phyloP scores from a whole-genome alignment of 179 eudicot species.

The Patellifolia procumbens region DNA sequence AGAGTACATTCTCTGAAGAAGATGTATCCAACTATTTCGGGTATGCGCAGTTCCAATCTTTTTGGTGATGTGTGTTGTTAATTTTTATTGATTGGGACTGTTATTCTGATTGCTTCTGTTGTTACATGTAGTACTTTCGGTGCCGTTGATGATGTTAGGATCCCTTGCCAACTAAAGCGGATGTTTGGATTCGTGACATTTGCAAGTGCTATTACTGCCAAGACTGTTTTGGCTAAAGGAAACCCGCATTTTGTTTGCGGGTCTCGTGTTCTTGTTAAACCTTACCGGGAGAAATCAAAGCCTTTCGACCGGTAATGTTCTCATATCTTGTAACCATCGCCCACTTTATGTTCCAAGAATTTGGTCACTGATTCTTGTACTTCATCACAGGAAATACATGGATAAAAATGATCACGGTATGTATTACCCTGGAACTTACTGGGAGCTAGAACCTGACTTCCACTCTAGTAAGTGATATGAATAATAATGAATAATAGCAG shows the following conservation, averaged over 20 bases:
- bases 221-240: constrained; percentile 56
- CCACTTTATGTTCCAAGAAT: not conserved
- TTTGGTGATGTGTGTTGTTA: not conserved
- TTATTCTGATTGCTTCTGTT: constrained; percentile 1
- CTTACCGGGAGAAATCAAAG: constrained; percentile 81
- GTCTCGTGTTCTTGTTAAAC: constrained; percentile 95
- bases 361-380: constrained; percentile 7
- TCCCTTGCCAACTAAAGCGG: constrained; percentile 61
- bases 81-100: not conserved
- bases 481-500: not conserved
- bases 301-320: constrained; percentile 58
- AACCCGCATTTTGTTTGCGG: constrained; percentile 90
- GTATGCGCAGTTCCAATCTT: constrained; percentile 32
- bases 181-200: constrained; percentile 88
- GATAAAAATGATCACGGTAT: constrained; percentile 52
- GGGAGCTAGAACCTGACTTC: constrained; percentile 44
- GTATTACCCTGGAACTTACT: constrained; percentile 38
- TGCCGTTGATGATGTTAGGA: constrained; percentile 60
- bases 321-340: not conserved
- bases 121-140: constrained; percentile 47
- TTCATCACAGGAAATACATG: constrained; percentile 56
- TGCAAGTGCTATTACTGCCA: constrained; percentile 59
- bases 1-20: constrained; percentile 80
- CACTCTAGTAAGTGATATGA: constrained; percentile 41
- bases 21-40: constrained; percentile 81